Percentiles rank a stretch among this genome's conserved stretches.
Evolutionary conservation across 148 eudicot species (phyloP).

Genomic region (Rhododendron ovatum): DNA sequence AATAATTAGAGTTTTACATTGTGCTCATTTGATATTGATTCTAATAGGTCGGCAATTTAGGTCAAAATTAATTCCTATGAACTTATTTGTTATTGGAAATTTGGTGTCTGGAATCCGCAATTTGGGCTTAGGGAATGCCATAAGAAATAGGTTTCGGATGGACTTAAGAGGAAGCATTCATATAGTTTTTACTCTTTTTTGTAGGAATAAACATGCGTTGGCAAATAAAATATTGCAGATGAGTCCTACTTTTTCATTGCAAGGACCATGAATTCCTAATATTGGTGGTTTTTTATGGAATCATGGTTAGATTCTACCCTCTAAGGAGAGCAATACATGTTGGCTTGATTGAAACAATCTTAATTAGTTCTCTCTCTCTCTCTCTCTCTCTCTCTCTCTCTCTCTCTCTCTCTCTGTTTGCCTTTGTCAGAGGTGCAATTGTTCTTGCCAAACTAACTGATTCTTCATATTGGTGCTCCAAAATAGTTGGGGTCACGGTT

Average conservation of each 20-base stretch:
- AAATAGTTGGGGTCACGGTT: slow-evolving; percentile 59
- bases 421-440: neutral
- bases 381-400: neutral
- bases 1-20: neutral
- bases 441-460: slow-evolving; percentile 9
- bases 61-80: neutral
- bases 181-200: neutral
- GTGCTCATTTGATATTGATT: neutral
- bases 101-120: neutral
- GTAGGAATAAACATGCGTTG: neutral
- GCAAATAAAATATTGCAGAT: neutral
- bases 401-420: neutral
- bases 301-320: neutral
- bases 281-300: neutral
- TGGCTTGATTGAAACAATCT: neutral
- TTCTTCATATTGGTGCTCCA: slow-evolving; percentile 11
- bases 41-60: neutral
- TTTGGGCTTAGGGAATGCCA: neutral
- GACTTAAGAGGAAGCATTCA: neutral
- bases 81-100: neutral
- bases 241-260: neutral
- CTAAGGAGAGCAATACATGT: neutral
- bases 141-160: neutral
- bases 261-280: neutral
- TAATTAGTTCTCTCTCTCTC: neutral